Base-by-base conservation (phyloP, 352 stramenopile genomes). In the Pythium brachiatum region DNA sequence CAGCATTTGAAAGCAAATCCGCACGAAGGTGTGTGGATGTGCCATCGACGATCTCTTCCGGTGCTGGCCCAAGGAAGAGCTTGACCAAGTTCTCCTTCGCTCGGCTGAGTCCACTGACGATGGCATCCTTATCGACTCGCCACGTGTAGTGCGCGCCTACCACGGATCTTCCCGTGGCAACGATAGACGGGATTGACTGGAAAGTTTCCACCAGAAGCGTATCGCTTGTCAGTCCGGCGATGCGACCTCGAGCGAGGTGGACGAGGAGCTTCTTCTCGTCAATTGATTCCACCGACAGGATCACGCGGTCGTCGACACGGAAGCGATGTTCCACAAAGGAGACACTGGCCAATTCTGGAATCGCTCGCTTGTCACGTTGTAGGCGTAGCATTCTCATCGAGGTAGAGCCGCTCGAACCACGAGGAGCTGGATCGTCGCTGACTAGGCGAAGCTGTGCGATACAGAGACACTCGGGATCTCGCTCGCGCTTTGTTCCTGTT, bases 81-180 rank as follows among this genome's bases (percentile, higher is more conserved):
- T 68, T 71, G 50, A 90, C 75, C 36, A 94, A 74, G 67, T 94
- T 92, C 59, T 90, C 81, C 57, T 90, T 94, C 1, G 86, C 80
- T 13, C 80, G 74, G 64, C 61, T 74, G 38, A 92, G 74, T n/a
- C 79, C 82, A 51, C 75, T 90, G 53, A 79, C 69, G 16, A 90
- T 84, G 15, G 70, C 48, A 27, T 94, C 78, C 69, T 90, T 89
- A 64, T 94, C 86, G n/a, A 94, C 51, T 48, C 86, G 77, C 78
- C 81, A 94, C 2, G 72, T 81, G 53, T 81, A 92, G 16, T 79
- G 44, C 25, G 73, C 74, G 0, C 86, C 86, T 13, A 94, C 82
- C 8, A 71, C 59, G 16, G 86, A 93, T 43, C 76, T 38, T 0
- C 86, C 86, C 12, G 53, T 72, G 20, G 56, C 68, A n/a, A 94